Evolutionary conservation across 805 yeast genomes (phyloP).

Genomic region (Candida nanaspora): DNA sequence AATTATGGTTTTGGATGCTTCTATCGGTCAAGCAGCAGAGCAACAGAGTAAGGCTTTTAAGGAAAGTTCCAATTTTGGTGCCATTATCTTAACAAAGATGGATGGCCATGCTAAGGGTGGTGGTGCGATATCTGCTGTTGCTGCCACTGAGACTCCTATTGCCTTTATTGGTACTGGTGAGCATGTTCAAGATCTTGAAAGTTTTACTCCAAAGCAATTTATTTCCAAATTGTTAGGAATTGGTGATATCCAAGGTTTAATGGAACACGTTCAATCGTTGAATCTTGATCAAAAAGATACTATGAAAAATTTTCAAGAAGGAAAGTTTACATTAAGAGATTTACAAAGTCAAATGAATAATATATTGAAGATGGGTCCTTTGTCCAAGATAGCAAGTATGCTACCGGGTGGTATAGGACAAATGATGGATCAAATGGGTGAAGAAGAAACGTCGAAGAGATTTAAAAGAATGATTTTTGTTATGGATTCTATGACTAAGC

Average conservation of each 20-base stretch:
- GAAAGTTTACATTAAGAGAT: constrained; percentile 87
- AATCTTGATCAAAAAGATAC: constrained; percentile 86
- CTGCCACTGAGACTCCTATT: constrained; percentile 92
- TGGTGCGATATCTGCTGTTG: constrained; percentile 98
- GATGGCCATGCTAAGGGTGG: constrained; percentile 99
- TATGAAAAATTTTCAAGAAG: constrained; percentile 88
- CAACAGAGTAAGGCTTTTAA: constrained; percentile 91
- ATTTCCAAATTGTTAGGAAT: constrained; percentile 90
- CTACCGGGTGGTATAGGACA: constrained; percentile 85
- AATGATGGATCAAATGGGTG: constrained; percentile 81
- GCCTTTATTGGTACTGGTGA: constrained; percentile 98
- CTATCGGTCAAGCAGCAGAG: constrained; percentile 98
- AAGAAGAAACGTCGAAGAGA: constrained; percentile 80
- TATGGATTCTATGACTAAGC: constrained; percentile 92
- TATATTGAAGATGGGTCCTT: constrained; percentile 94
- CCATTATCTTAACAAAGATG: constrained; percentile 90
- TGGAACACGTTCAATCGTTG: constrained; percentile 88
- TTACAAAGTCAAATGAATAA: constrained; percentile 93
- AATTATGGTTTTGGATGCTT: constrained; percentile 94
- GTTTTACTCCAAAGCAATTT: constrained; percentile 83
- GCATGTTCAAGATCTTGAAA: constrained; percentile 87
- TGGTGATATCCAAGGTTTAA: constrained; percentile 88
- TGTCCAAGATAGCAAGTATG: constrained; percentile 91
- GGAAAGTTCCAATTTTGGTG: constrained; percentile 88
- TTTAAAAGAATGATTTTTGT: constrained; percentile 85